A percentile compares a stretch with the other conserved stretches of the same genome.
These are phyloP conservation scores for Saccharomycopsis synnaedendra DNA, from an alignment of 805 yeast genomes.

Conservation along the genomic window DNA sequence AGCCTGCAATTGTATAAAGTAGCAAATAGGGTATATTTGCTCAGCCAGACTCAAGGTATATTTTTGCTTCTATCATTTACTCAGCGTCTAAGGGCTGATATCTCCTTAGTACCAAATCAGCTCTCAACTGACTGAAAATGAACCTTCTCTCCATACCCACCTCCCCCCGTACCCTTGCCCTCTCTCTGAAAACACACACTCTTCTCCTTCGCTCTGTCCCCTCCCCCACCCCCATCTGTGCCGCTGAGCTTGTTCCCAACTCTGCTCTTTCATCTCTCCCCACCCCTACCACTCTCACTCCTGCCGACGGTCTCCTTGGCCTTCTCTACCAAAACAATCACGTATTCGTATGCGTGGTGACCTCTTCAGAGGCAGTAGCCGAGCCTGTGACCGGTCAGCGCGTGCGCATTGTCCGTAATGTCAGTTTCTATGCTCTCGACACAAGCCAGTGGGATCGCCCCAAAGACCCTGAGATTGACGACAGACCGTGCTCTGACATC, in stretches of 20 bases:
- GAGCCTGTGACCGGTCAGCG: slow-evolving; percentile 70
- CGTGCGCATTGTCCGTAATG: slow-evolving; percentile 53
- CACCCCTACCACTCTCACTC: too few relatives aligned
- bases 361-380: slow-evolving; percentile 70
- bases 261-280: slow-evolving; percentile 15
- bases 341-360: slow-evolving; percentile 44
- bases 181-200: slow-evolving; percentile 32
- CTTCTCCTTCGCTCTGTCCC: slow-evolving; percentile 34
- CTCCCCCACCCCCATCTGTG: slow-evolving; percentile 27
- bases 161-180: slow-evolving; percentile 27
- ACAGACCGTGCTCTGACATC: slow-evolving; percentile 62
- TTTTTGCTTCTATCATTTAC: too few relatives aligned
- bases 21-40: too few relatives aligned
- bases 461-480: background rate
- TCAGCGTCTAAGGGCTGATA: too few relatives aligned
- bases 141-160: too few relatives aligned
- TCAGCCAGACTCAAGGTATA: too few relatives aligned
- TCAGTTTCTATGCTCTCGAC: background rate
- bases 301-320: too few relatives aligned
- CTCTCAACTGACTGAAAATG: too few relatives aligned
- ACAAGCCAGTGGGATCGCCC: background rate
- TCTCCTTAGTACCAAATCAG: too few relatives aligned
- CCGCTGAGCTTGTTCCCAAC: slow-evolving; percentile 36
- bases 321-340: too few relatives aligned
- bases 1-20: too few relatives aligned